Base-by-base conservation (phyloP, 2,329 filamentous ascomycete genomes). In the Penicillium digitatum region DNA sequence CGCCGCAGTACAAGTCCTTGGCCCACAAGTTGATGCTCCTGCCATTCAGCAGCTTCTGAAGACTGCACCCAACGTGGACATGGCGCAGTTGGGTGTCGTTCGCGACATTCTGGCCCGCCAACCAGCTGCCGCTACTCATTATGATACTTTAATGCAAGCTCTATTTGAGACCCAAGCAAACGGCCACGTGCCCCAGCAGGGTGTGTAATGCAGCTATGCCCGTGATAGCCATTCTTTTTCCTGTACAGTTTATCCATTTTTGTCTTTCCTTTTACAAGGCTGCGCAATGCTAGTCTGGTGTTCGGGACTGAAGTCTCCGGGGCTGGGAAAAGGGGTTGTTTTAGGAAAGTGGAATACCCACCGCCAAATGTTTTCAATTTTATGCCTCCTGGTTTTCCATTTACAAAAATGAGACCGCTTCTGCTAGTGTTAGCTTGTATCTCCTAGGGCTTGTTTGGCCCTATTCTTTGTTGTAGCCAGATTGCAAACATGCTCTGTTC, bases 61-160 rank as follows among this genome's bases (percentile, higher is more conserved):
- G 5, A 85, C 89, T 60, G 87, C 86, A 0, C 83, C 81, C 20
- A 81, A 82, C 47, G 89, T 88, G 78, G 80, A 85, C 43, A 78
- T 82, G n/a, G 76, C 82, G 16, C 89, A 95, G 67, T 87, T 94
- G 82, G 79, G 82, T 52, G 83, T 94, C 27, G 82, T 96, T 58
- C 80, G 82, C 48, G 79, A 82, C 37, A 86, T 93, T 14, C 79
- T 90, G 24, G 81, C 85, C 47, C 78, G 80, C 11, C 85, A 90
- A 52, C 83, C 85, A 0, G 81, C 80, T 22, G 83, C 89, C 0
- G 79, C 84, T 22, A 81, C 85, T 1, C 84, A 91, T 64, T 74
- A 78, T 51, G 64, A 69, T 7, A 59, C 74, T 27, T 62, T 79
- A 54, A 77, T 74, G 66, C 64, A 69, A 22, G 75, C 76, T 57